Percentiles rank a stretch among this genome's conserved stretches.
phyloP scores from a whole-genome alignment of 2,329 filamentous ascomycete genomes.

The Trichoderma semiorbis region DNA sequence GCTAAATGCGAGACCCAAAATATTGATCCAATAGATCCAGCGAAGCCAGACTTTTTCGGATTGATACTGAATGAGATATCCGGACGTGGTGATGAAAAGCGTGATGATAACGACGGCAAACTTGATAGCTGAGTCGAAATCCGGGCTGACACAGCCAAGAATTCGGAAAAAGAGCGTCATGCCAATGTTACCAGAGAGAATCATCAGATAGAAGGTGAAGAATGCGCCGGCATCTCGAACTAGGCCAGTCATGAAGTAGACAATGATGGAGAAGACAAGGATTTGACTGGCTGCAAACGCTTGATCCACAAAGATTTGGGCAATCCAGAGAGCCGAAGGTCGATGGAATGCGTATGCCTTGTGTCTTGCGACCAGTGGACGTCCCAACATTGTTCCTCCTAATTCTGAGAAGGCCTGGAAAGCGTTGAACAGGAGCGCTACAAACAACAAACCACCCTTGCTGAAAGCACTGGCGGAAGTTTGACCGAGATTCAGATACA shows the following conservation, averaged over 20 bases:
- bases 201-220: constrained; percentile 71
- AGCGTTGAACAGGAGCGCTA: constrained; percentile 78
- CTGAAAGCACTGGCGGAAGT: constrained; percentile 71
- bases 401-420: constrained; percentile 82
- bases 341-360: constrained; percentile 78
- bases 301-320: constrained; percentile 75
- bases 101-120: constrained; percentile 77
- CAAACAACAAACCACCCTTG: constrained; percentile 77
- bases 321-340: constrained; percentile 78
- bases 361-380: constrained; percentile 80
- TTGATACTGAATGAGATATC: constrained; percentile 79
- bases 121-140: constrained; percentile 84
- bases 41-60: constrained; percentile 71
- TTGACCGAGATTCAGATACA: constrained; percentile 68
- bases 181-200: constrained; percentile 64
- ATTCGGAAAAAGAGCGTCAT: constrained; percentile 79
- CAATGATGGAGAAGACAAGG: constrained; percentile 67
- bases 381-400: constrained; percentile 68
- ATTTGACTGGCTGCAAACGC: constrained; percentile 70
- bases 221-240: constrained; percentile 69
- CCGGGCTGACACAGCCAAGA: constrained; percentile 69
- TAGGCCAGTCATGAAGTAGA: constrained; percentile 75
- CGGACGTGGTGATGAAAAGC: constrained; percentile 75
- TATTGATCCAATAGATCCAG: constrained; percentile 78
- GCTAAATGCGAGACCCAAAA: constrained; percentile 70